Percentiles rank a stretch among this genome's conserved stretches.
Evolutionary conservation across 768 basidiomycete species (phyloP).

Genomic region (Rhodotorula graminis): DNA sequence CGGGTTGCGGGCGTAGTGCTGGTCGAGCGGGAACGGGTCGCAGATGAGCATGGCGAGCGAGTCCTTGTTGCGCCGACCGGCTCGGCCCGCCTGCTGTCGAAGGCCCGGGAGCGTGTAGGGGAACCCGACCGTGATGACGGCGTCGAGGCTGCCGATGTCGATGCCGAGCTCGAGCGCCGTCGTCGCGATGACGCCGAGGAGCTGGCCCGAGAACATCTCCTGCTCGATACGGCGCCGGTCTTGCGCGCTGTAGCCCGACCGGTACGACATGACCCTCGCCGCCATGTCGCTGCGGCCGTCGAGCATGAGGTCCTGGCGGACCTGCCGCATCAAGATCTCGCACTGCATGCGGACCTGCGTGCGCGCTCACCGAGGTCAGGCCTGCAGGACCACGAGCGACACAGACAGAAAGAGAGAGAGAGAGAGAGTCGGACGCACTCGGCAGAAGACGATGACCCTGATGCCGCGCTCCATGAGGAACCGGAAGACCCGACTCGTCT

Average conservation of each 20-base stretch:
- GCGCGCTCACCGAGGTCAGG: too few species aligned
- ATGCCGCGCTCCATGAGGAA: conserved; percentile 77
- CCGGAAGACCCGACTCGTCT: conserved; percentile 68
- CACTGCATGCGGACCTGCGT: conserved; percentile 70
- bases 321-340: conserved; percentile 70
- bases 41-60: conserved; percentile 70
- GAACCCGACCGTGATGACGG: conserved; percentile 83
- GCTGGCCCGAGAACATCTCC: conserved; percentile 75
- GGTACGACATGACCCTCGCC: conserved; percentile 70
- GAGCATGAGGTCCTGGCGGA: conserved; percentile 64
- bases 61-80: conserved; percentile 73
- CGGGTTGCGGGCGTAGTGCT: conserved; percentile 66
- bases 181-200: conserved; percentile 81
- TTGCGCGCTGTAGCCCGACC: conserved; percentile 77
- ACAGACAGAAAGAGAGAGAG: not conserved
- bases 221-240: conserved; percentile 77
- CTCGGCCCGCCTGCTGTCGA: conserved; percentile 81
- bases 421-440: conserved; percentile 51
- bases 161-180: conserved; percentile 82
- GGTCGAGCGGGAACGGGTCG: conserved; percentile 62
- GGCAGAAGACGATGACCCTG: conserved; percentile 82
- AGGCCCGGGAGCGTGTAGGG: conserved; percentile 74
- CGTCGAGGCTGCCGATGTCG: conserved; percentile 53
- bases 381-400: too few species aligned
- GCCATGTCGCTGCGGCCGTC: conserved; percentile 73